Percentiles rank a stretch among this genome's conserved stretches.
Conservation (phyloP, 1,284 basidiomycete species). For the Boletellus deceptivus region DNA sequence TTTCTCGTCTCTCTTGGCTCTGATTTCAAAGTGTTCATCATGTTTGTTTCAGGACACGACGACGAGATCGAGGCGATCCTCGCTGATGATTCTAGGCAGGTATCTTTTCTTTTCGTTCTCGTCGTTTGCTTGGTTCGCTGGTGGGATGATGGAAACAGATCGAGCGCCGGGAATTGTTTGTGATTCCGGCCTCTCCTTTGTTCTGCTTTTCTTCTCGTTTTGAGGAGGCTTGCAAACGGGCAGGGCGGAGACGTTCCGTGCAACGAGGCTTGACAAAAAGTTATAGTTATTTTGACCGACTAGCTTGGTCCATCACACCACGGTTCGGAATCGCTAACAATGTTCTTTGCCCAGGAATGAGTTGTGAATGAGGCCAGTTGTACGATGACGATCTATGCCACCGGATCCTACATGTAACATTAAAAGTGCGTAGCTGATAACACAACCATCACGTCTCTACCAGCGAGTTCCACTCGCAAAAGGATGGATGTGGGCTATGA, state of each 20-base stretch:
- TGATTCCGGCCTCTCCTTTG: constrained; percentile 31
- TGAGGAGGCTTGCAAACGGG: constrained; percentile 31
- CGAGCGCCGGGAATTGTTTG: constrained; percentile 25
- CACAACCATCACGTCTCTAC: background rate
- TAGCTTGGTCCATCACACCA: background rate
- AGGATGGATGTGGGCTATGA: constrained; percentile 2
- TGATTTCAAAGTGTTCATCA: constrained; percentile 8
- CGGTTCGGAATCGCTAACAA: constrained; percentile 8
- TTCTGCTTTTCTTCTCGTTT: constrained; percentile 30
- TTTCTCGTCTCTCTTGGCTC: background rate
- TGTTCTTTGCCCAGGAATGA: constrained; percentile 4
- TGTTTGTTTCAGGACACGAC: constrained; percentile 2
- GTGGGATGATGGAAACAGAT: constrained; percentile 24
- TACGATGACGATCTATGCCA: constrained; percentile 7
- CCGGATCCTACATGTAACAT: background rate
- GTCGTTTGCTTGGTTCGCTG: constrained; percentile 10
- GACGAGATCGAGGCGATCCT: background rate
- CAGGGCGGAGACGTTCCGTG: constrained; percentile 28
- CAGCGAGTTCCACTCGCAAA: background rate
- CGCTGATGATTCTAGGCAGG: constrained; percentile 11
- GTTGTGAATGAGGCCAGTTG: constrained; percentile 6
- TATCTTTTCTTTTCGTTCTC: background rate
- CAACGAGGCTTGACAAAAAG: constrained; percentile 20
- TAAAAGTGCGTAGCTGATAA: constrained; percentile 3
- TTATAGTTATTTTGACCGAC: constrained; percentile 39